phyloP scores from a whole-genome alignment of 2,329 filamentous ascomycete genomes.

The Pezicula neosporulosa region DNA sequence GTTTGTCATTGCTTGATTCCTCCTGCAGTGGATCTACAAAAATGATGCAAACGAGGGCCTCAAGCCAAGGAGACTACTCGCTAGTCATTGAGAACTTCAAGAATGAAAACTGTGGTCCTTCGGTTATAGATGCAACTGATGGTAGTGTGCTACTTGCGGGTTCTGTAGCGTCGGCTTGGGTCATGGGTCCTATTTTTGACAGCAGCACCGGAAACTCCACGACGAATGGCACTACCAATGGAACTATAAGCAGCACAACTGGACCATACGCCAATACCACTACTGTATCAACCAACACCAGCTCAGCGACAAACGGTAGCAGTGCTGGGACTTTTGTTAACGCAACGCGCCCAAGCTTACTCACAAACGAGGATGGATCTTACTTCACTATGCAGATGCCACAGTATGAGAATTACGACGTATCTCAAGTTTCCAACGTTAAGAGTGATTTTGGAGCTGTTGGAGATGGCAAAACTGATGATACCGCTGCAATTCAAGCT shows the following conservation, averaged over 20 bases:
- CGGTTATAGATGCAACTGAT: not conserved
- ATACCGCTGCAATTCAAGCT: conserved; percentile 4
- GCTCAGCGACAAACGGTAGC: not conserved
- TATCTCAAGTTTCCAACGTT: conserved; percentile 39
- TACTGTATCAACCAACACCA: not conserved
- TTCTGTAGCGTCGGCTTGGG: not conserved
- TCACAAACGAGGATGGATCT: conserved; percentile 29
- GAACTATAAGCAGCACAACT: not conserved
- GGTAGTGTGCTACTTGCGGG: not conserved
- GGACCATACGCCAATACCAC: not conserved
- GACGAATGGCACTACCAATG: not conserved
- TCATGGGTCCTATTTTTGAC: not conserved
- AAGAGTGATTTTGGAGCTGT: conserved; percentile 32
- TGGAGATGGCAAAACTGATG: conserved; percentile 11
- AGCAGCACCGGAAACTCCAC: not conserved
- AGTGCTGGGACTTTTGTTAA: not conserved
- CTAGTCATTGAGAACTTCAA: conserved; percentile 3
- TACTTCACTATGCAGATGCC: conserved; percentile 38
- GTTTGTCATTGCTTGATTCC: conserved; percentile 1
- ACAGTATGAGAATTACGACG: conserved; percentile 38
- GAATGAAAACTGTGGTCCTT: not conserved
- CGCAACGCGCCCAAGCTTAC: conserved; percentile 10
- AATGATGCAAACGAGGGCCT: conserved; percentile 1
- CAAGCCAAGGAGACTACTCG: not conserved
- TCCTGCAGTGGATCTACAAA: not conserved